Conservation (phyloP, 2,329 filamentous ascomycete genomes). For the Samsoniella hepiali region DNA sequence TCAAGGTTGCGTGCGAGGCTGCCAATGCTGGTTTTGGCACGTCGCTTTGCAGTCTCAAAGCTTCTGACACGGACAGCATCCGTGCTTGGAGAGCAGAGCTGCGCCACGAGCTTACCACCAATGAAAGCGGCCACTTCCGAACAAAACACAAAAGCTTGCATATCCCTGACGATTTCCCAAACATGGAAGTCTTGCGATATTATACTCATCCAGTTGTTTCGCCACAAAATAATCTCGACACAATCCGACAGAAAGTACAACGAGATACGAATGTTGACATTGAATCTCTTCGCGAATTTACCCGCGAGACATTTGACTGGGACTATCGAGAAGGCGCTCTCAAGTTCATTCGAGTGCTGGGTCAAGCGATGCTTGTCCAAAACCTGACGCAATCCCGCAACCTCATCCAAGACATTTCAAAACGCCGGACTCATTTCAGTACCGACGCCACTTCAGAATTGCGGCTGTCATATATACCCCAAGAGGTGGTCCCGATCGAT, state of each 20-base stretch:
- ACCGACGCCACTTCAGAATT: slow-evolving; percentile 76
- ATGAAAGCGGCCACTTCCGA: slow-evolving; percentile 77
- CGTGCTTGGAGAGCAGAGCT: slow-evolving; percentile 69
- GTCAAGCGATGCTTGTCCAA: slow-evolving; percentile 69
- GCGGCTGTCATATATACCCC: slow-evolving; percentile 73
- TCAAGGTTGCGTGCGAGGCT: slow-evolving; percentile 85
- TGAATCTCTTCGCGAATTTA: slow-evolving; percentile 66
- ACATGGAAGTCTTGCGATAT: slow-evolving; percentile 72
- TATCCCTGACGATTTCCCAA: slow-evolving; percentile 80
- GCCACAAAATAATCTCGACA: slow-evolving; percentile 44
- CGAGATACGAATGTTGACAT: slow-evolving; percentile 28
- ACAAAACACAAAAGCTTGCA: slow-evolving; percentile 68
- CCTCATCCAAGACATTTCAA: slow-evolving; percentile 54
- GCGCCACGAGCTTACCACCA: slow-evolving; percentile 73
- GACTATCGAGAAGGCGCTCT: slow-evolving; percentile 70
- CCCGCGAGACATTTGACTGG: slow-evolving; percentile 83
- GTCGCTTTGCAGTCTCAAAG: slow-evolving; percentile 64
- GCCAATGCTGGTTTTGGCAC: slow-evolving; percentile 83
- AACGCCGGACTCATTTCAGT: slow-evolving; percentile 64
- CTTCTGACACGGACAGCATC: slow-evolving; percentile 57
- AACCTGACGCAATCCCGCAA: slow-evolving; percentile 39
- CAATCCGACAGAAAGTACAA: slow-evolving; percentile 23
- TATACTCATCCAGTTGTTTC: slow-evolving; percentile 89
- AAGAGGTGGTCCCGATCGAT: slow-evolving; percentile 73
- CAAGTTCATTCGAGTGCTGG: slow-evolving; percentile 79